Percentiles rank a stretch among this genome's conserved stretches.
Conservation (phyloP, 2,329 filamentous ascomycete genomes). For the Sclerotinia sclerotiorum region DNA sequence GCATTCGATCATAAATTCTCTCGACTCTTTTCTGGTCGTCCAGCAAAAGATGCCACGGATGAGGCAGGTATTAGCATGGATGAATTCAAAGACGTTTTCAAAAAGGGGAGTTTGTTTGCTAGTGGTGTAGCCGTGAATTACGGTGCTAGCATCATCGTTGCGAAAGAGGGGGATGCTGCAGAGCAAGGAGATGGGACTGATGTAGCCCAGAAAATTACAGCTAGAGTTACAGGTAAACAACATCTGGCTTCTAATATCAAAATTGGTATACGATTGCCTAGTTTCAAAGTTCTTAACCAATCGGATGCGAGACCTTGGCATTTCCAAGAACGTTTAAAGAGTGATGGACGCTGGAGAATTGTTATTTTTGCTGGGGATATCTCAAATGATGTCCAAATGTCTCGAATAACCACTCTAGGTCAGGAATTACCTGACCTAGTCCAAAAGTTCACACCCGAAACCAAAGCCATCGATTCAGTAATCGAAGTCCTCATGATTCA, state of each 20-base stretch:
- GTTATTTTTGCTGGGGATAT: conserved; percentile 64
- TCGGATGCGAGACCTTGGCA: conserved; percentile 54
- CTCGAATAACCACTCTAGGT: conserved; percentile 50
- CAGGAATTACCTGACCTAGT: conserved; percentile 48
- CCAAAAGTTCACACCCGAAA: conserved; percentile 45
- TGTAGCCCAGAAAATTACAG: conserved; percentile 46
- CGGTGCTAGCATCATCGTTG: conserved; percentile 54
- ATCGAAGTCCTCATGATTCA: conserved; percentile 65
- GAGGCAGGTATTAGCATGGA: conserved; percentile 59
- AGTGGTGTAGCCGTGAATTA: conserved; percentile 61
- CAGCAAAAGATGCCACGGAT: conserved; percentile 46
- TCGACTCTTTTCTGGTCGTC: conserved; percentile 55
- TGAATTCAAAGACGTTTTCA: conserved; percentile 61
- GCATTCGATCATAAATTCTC: conserved; percentile 59
- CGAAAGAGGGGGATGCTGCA: conserved; percentile 48
- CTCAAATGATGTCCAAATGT: conserved; percentile 44
- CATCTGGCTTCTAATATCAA: conserved; percentile 36
- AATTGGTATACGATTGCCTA: conserved; percentile 58
- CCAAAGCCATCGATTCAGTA: conserved; percentile 46
- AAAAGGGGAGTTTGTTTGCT: conserved; percentile 60
- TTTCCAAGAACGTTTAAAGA: conserved; percentile 55
- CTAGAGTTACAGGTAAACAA: conserved; percentile 52
- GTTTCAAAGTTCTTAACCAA: conserved; percentile 60
- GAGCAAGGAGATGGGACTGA: conserved; percentile 51
- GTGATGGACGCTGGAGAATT: conserved; percentile 59